Base-by-base conservation (phyloP, 306 rosid species). In the Luffa aegyptiaca region DNA sequence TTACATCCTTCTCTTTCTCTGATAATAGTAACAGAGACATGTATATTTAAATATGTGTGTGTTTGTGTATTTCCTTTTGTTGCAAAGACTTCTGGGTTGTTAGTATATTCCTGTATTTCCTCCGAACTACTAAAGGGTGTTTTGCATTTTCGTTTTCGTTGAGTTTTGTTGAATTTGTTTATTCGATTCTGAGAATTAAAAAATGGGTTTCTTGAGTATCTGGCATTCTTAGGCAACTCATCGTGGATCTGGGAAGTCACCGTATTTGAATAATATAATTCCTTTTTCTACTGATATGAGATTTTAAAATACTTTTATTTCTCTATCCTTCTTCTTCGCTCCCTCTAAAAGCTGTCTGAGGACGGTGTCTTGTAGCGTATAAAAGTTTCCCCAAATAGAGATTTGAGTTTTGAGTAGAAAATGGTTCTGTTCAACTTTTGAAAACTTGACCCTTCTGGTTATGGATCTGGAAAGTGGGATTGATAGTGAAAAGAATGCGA, bases 381-480 rank as follows among this genome's bases (percentile, higher is more conserved):
- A 82, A 57, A 82, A 77, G 35, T 77, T 58, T 13, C 42, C 49
- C 44, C 75, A 80, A 75, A 31, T 78, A 71, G 57, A n/a, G 51
- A 44, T 76, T 74, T 75, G 4, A 61, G 59, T 80, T 79, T 81
- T 61, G 44, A 48, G 41, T 37, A 41, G 44, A 81, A 76, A 81
- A 87, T 91, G 95, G 83, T 74, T 83, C 70, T 76, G 36, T 70
- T 86, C 81, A 58, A 82, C 44, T 83, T 44, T 41, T 73, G 75
- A 90, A 66, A 52, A 74, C 57, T 74, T 33, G 68, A 81, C 81
- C 56, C 83, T 26, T 85, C 79, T 46, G 48, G 59, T 74, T 74
- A 95, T 95, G 99, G 99, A 91, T 93, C 97, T 82, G 78, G 97
- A 90, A 81, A 75, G 84, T 78, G 90, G 92, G 76, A 69, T 81